Percentiles rank a stretch among this genome's conserved stretches.
Conservation (phyloP, 176 grass and related monocot genomes). For the Triticum aestivum region IWGSC_CS_RefSeq_v2.1 NC_057806.1:340178957-340179456, state of each 20-base stretch:
- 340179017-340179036: constrained; percentile 23
- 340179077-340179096: constrained; percentile 73
- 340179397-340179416: constrained; percentile 2
- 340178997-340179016: constrained; percentile 31
- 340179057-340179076: constrained; percentile 83
- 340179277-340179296: constrained; percentile 88
- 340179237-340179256: not conserved
- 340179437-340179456: not conserved
- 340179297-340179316: constrained; percentile 67
- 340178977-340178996: constrained; percentile 31
- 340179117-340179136: constrained; percentile 93
- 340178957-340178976: constrained; percentile 74
- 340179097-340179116: constrained; percentile 95
- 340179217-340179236: not conserved
- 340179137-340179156: constrained; percentile 68
- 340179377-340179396: constrained; percentile 88
- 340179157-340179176: constrained; percentile 84
- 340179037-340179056: constrained; percentile 67
- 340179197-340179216: constrained; percentile 29
- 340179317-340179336: constrained; percentile 77
- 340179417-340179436: constrained; percentile 13
- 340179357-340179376: constrained; percentile 98
- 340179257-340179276: constrained; percentile 33
- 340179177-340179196: constrained; percentile 98
- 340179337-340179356: constrained; percentile 76